A percentile compares a stretch with the other conserved stretches of the same genome.
Evolutionary conservation across 257 asterid genomes (phyloP).

Genomic region (Solanum dulcamara): DNA sequence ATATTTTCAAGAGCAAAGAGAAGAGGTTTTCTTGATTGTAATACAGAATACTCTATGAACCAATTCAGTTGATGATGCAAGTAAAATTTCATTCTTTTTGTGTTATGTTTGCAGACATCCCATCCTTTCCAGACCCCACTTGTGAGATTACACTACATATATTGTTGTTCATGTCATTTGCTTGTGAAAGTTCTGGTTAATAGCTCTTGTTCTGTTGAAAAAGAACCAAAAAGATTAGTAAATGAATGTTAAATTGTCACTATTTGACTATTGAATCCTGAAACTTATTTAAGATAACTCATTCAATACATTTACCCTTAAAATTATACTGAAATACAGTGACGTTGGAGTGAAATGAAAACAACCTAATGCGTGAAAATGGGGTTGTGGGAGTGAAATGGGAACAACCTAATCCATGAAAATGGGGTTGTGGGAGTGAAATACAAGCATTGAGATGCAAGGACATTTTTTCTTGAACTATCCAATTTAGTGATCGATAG

Average conservation of each 20-base stretch:
- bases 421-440: background rate
- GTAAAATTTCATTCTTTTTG: background rate
- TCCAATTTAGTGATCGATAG: background rate
- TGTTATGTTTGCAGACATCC: background rate
- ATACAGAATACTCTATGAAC: background rate
- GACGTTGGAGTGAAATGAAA: background rate
- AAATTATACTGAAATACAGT: background rate
- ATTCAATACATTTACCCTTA: background rate
- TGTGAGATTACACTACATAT: fast-evolving
- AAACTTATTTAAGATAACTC: background rate
- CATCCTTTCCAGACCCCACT: background rate
- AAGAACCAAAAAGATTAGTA: background rate
- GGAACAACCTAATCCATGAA: background rate
- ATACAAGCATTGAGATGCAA: background rate
- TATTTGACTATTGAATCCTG: background rate
- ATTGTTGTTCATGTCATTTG: background rate
- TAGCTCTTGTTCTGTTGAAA: background rate
- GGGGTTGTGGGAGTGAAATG: background rate
- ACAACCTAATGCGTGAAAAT: background rate
- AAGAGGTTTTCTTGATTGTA: background rate
- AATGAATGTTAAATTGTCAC: background rate
- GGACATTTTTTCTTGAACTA: background rate
- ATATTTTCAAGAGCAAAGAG: background rate
- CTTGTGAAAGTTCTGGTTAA: background rate
- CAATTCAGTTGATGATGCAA: background rate